Conservation (phyloP, 768 basidiomycete genomes). For the Rubroboletus pulcherrimus region DNA sequence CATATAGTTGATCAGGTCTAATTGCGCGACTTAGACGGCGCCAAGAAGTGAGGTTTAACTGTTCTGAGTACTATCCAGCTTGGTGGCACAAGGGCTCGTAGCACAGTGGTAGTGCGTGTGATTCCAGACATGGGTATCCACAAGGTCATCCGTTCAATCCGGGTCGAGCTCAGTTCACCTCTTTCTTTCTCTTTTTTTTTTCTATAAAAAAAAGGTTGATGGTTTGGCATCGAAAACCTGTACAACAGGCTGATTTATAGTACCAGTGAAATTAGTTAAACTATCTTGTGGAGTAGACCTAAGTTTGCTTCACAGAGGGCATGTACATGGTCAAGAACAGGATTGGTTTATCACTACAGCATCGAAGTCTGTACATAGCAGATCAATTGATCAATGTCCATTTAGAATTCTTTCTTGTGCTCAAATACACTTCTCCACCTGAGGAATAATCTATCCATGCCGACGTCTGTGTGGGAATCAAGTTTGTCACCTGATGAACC, state of each 20-base stretch:
- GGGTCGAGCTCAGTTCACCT: constrained; percentile 33
- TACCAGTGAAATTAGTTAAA: background rate
- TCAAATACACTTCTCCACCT: constrained; percentile 67
- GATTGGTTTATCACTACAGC: background rate
- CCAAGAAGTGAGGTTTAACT: too few species aligned
- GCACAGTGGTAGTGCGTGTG: constrained; percentile 35
- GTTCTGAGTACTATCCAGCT: too few species aligned
- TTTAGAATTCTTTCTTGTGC: constrained; percentile 60
- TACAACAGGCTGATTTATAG: background rate
- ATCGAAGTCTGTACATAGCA: background rate
- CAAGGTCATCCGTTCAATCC: constrained; percentile 45
- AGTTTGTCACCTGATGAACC: constrained; percentile 48
- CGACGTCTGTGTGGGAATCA: constrained; percentile 60
- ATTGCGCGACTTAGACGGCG: too few species aligned
- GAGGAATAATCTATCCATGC: constrained; percentile 68
- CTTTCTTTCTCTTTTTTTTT: background rate
- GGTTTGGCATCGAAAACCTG: background rate
- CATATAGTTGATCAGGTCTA: background rate
- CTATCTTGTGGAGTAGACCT: background rate
- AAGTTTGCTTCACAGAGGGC: background rate
- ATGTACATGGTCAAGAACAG: background rate
- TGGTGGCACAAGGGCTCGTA: constrained; percentile 17
- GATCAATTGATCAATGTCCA: constrained; percentile 43
- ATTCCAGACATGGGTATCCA: constrained; percentile 30
- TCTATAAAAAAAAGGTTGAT: too few species aligned